Percentiles rank a stretch among this genome's conserved stretches.
Evolutionary conservation across 768 basidiomycete species (phyloP).

Genomic region (Pilatotrama ljubarskyi): DNA sequence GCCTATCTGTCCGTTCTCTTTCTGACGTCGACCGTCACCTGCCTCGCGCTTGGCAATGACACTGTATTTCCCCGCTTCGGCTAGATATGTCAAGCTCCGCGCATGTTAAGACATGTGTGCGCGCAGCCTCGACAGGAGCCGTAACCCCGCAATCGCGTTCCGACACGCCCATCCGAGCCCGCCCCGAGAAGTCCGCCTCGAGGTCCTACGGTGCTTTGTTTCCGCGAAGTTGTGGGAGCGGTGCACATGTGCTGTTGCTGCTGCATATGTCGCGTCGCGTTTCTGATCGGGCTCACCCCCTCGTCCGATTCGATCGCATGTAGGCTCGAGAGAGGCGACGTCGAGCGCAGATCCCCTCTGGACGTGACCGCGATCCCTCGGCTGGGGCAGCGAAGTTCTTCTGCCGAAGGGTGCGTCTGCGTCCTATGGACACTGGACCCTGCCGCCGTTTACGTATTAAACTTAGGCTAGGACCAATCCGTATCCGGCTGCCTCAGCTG

Average conservation of each 20-base stretch:
- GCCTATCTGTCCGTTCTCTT: neutral
- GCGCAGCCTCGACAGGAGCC: neutral
- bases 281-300: neutral
- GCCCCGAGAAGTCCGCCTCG: constrained; percentile 10
- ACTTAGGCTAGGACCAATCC: neutral
- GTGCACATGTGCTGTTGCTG: neutral
- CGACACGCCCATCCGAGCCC: neutral
- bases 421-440: neutral
- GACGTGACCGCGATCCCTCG: neutral
- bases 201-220: neutral
- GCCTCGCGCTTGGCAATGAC: neutral
- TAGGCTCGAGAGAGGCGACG: no score
- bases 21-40: neutral
- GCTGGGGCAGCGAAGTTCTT: neutral
- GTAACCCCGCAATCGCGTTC: neutral
- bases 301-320: constrained; percentile 6
- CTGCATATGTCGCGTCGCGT: neutral
- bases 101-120: neutral
- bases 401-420: neutral
- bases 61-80: neutral
- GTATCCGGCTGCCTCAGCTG: neutral
- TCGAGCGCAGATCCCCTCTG: constrained; percentile 1
- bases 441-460: neutral
- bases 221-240: constrained; percentile 11
- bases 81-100: neutral